Base-by-base conservation (phyloP, 257 asterid genomes). In the Nicotiana tomentosiformis region DNA sequence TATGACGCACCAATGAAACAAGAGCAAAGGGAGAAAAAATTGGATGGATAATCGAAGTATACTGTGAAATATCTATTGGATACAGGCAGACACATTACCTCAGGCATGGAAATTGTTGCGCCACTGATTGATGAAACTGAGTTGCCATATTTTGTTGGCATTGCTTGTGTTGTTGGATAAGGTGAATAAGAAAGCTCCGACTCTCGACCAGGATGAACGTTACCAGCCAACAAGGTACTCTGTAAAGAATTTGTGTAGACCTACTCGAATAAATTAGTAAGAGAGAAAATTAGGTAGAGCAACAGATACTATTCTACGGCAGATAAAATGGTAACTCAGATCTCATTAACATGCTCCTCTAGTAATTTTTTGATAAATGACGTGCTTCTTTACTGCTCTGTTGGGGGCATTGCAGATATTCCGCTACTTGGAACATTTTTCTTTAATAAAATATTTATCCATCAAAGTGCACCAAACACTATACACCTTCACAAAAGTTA, bases 101-200 rank as follows among this genome's bases (percentile, higher is more conserved):
- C 97, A 14, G 97, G 82, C 90, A 92, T 86, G 69, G 98, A 89
- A 83, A 88, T 85, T 58, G 90, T 85, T 60, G 96, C 84, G 81
- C 72, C 89, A 77, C 97, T 87, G 5, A 84, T 82, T 23, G 96
- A 91, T 32, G 97, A 89, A 46, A 82, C 87, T 30, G 93, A 37
- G 89, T 82, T 90, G 49, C 92, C 97, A 87, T 88, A 93, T 83
- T 91, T 87, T 23, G 93, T 10, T 80, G 93, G 87, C 90, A 85
- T 78, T 64, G 93, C 85, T 84, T 90, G 97, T 14, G 91, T 77
- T 51, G 84, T 77, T 16, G 92, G 86, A 85, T 89, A 93, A 10
- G 86, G 91, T 14, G 95, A 88, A 90, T 92, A 88, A 72, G 89
- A 92, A 83, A 91, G 86, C 84, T 95, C 97, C 76, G 94, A 82